Conservation (phyloP, 257 asterid species). For the Gentiana macrophylla region DNA sequence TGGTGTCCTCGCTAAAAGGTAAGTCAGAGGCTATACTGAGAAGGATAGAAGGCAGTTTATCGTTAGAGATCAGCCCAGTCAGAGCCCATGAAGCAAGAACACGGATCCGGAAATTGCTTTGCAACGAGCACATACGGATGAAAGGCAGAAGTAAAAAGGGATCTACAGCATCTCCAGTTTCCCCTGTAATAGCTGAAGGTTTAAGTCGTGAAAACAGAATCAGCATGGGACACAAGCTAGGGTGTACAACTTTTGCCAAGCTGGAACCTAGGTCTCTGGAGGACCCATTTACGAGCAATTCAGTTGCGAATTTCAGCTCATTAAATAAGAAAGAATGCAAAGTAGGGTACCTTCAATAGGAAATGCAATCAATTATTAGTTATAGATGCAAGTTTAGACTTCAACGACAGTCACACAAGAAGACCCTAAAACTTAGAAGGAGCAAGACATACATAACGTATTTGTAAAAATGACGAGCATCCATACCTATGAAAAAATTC, state of each 20-base stretch:
- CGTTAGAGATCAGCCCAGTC: constrained; percentile 69
- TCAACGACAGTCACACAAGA: too few relatives aligned
- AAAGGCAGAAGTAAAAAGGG: constrained; percentile 83
- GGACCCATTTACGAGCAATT: constrained; percentile 45
- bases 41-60: constrained; percentile 57
- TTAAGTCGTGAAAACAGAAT: constrained; percentile 81
- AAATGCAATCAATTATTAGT: constrained; percentile 3
- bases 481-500: constrained; percentile 90
- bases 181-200: constrained; percentile 75
- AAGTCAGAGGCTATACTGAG: constrained; percentile 68
- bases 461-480: background rate
- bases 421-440: too few relatives aligned
- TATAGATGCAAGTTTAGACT: too few relatives aligned
- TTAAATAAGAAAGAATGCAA: constrained; percentile 68
- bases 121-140: constrained; percentile 79
- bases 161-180: constrained; percentile 65
- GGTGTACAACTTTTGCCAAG: constrained; percentile 68
- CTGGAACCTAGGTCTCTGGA: constrained; percentile 38
- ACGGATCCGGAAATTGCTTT: constrained; percentile 72
- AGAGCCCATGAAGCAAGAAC: constrained; percentile 87
- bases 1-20: constrained; percentile 21
- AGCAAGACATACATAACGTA: too few relatives aligned
- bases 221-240: constrained; percentile 91
- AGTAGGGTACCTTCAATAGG: constrained; percentile 67
- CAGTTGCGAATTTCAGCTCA: constrained; percentile 79